A percentile compares a stretch with the other conserved stretches of the same genome.
Evolutionary conservation across 2,329 filamentous ascomycete genomes (phyloP).

Genomic region (Aphanoascus verrucosus): DNA sequence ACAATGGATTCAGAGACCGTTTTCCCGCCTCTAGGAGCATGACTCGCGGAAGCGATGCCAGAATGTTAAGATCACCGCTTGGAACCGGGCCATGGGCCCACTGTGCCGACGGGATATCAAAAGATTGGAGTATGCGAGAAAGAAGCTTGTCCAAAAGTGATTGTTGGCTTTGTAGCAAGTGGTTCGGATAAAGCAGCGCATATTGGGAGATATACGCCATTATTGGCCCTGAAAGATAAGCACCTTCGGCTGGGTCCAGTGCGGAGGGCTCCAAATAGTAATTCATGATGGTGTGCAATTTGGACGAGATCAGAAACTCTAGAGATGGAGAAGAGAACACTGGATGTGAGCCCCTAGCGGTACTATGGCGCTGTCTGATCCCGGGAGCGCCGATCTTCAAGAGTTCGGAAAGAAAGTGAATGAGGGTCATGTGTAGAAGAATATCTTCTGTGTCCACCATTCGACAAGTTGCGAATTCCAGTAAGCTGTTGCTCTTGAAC

Average conservation of each 20-base stretch:
- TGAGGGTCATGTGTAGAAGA: conserved; percentile 49
- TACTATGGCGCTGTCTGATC: conserved; percentile 21
- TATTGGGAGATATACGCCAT: conserved; percentile 50
- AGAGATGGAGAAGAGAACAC: conserved; percentile 36
- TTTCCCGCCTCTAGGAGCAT: conserved; percentile 39
- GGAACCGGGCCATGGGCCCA: conserved; percentile 47
- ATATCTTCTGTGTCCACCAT: conserved; percentile 51
- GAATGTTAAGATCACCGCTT: conserved; percentile 45
- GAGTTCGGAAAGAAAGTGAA: conserved; percentile 48
- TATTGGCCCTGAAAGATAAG: conserved; percentile 45
- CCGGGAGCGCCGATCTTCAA: conserved; percentile 36
- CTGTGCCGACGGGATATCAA: conserved; percentile 36
- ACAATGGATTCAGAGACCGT: conserved; percentile 35
- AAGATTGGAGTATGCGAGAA: conserved; percentile 37
- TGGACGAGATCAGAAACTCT: conserved; percentile 43
- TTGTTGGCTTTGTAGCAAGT: conserved; percentile 39
- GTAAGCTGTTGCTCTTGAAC: conserved; percentile 35
- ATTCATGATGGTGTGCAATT: conserved; percentile 42
- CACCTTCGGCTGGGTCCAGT: conserved; percentile 42
- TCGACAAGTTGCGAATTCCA: conserved; percentile 45
- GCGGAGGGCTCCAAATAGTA: conserved; percentile 44
- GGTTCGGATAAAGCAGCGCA: conserved; percentile 44
- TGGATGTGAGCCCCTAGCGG: conserved; percentile 25
- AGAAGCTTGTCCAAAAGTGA: conserved; percentile 38
- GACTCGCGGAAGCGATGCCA: conserved; percentile 47